Percentiles rank a stretch among this genome's conserved stretches.
These are phyloP conservation scores for Hirschioporus abietinus DNA, from an alignment of 768 basidiomycete genomes.

Conservation along the genomic window DNA sequence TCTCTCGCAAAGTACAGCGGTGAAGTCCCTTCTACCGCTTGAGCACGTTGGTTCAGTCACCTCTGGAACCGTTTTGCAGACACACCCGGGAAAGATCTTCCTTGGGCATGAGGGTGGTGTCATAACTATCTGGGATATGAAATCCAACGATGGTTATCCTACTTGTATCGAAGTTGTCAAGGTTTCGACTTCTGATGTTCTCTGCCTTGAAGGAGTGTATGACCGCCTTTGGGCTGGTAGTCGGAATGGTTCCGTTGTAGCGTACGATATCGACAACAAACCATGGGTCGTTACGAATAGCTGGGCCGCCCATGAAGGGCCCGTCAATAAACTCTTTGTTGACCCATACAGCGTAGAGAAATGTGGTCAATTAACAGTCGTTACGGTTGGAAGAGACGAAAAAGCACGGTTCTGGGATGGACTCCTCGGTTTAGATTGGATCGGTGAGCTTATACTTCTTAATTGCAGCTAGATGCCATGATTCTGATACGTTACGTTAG, in stretches of 20 bases:
- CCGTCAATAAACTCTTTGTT: constrained; percentile 58
- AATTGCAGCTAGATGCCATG: constrained; percentile 1
- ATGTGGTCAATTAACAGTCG: constrained; percentile 61
- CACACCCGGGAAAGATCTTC: constrained; percentile 61
- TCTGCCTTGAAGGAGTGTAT: constrained; percentile 81
- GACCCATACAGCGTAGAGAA: constrained; percentile 74
- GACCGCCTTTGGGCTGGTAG: constrained; percentile 84
- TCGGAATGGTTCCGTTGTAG: constrained; percentile 74
- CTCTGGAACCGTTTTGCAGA: constrained; percentile 69
- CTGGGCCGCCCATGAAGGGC: constrained; percentile 78
- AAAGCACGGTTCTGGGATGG: constrained; percentile 86
- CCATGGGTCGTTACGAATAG: constrained; percentile 87
- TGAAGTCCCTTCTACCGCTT: constrained; percentile 50
- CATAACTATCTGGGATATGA: constrained; percentile 74
- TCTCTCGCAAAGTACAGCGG: constrained; percentile 51
- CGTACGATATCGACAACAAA: constrained; percentile 64
- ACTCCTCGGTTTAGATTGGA: constrained; percentile 75
- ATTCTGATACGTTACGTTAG: constrained; percentile 31
- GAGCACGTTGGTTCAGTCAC: constrained; percentile 82
- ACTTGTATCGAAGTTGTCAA: constrained; percentile 71
- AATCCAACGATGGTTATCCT: constrained; percentile 51
- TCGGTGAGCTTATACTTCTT: constrained; percentile 50
- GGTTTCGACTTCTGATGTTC: constrained; percentile 74
- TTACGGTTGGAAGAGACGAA: constrained; percentile 73
- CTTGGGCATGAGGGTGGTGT: constrained; percentile 91